Evolutionary conservation across 805 yeast species (phyloP), one percentile per base, ranked within the genome.

Genomic region (Suhomyces xylopsoci): DNA sequence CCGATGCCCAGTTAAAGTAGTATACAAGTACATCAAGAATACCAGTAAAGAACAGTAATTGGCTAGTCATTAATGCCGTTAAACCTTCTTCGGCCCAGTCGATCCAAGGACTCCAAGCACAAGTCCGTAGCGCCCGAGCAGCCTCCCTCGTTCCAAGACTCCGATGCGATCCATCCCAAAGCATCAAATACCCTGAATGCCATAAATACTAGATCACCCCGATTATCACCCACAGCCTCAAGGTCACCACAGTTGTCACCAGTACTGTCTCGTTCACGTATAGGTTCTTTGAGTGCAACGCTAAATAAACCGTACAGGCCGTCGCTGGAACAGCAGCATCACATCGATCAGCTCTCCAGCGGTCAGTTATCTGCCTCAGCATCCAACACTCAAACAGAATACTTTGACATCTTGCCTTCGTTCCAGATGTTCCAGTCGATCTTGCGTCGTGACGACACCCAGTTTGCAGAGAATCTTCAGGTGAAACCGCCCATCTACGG

Each of bases 391-490:
- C 71, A 68, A 46, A 70, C 76, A 2, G 71, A 71, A 47, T 70
- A 53, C 76, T 76, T 82, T 48, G 89, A 85, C 58, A 79, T 85
- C 2, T 64, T 85, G 34, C 91, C 90, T 0, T 83, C 89, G 0
- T 85, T 84, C 60, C 87, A 84, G 55, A 81, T 85, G 84, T 84
- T 82, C 60, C 83, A 81, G 58, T 77, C 79, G 59, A 67, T 78
- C 60, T 57, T 78, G 68, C 55, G 74, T 61, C 50, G 82, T 63
- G 62, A 78, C 62, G 74, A 70, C 50, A 57, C 58, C 28, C 77
- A 75, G 53, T 73, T 74, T 48, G 63, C 62, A 48, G 78, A 75
- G 51, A 63, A 69, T 49, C 57, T 66, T 12, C 51, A 62, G 17
- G 66, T 66, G 0, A 43, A 52, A 5, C 78, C 79, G 2, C 80